Conservation (phyloP, 805 yeast species). For the Lipomyces yamadae region DNA sequence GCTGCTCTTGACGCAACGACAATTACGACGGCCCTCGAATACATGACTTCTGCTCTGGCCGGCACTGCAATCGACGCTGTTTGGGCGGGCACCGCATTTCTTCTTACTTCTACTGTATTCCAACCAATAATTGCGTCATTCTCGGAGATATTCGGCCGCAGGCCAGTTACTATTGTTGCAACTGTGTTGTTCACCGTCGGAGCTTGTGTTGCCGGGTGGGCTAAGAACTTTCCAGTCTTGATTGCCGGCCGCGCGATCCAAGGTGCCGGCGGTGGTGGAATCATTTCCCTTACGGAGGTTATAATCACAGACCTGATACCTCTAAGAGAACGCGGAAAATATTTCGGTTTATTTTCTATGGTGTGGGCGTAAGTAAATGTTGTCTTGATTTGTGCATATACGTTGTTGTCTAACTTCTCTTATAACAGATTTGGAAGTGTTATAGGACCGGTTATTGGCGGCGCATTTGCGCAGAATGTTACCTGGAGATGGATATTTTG, state of each 20-base stretch:
- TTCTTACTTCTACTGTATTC: too few relatives aligned
- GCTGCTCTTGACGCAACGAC: too few relatives aligned
- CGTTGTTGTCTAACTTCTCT: conserved; percentile 49
- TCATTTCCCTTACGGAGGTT: neutral
- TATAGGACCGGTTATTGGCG: conserved; percentile 52
- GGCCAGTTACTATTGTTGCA: too few relatives aligned
- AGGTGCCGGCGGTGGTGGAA: conserved; percentile 2
- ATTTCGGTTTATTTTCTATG: conserved; percentile 10
- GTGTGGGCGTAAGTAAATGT: conserved; percentile 10
- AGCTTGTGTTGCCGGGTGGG: too few relatives aligned
- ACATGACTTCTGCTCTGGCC: too few relatives aligned
- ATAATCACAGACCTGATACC: conserved; percentile 15
- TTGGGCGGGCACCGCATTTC: too few relatives aligned
- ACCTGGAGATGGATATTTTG: conserved; percentile 83
- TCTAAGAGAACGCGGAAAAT: conserved; percentile 8
- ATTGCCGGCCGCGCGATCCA: neutral
- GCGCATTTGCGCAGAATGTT: conserved; percentile 61
- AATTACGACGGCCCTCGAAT: too few relatives aligned
- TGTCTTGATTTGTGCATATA: conserved; percentile 47
- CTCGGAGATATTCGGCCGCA: too few relatives aligned
- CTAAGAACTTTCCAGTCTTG: too few relatives aligned
- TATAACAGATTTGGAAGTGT: neutral
- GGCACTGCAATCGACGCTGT: too few relatives aligned
- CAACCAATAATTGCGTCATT: too few relatives aligned
- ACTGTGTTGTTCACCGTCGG: too few relatives aligned